A percentile compares a stretch with the other conserved stretches of the same genome.
phyloP scores from a whole-genome alignment of 108 stramenopile genomes.

The Pseudonitzschia pungens region DNA sequence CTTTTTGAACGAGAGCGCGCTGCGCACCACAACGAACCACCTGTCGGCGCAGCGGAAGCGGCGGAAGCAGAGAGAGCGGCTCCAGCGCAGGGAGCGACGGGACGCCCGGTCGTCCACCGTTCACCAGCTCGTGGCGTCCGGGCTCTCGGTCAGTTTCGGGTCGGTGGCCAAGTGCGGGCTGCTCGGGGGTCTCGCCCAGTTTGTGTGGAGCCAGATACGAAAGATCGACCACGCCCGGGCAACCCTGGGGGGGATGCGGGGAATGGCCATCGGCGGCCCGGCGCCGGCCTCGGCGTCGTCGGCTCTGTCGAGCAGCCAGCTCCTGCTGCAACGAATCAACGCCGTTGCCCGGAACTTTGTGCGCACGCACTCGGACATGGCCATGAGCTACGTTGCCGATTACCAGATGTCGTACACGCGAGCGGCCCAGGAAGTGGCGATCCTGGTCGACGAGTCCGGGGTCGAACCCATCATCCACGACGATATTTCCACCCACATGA shows the following conservation, averaged over 20 bases:
- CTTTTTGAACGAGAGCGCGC: background rate
- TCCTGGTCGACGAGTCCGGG: slow-evolving; percentile 70
- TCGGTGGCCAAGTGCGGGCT: slow-evolving; percentile 80
- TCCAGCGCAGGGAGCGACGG: slow-evolving; percentile 2
- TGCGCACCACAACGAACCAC: background rate
- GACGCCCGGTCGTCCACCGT: slow-evolving; percentile 45
- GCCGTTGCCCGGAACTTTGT: slow-evolving; percentile 60
- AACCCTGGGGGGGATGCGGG: slow-evolving; percentile 46
- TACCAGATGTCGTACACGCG: slow-evolving; percentile 77
- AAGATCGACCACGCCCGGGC: slow-evolving; percentile 65
- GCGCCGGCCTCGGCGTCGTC: background rate
- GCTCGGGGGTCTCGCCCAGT: slow-evolving; percentile 79
- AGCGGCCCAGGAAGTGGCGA: slow-evolving; percentile 78
- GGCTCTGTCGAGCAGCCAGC: background rate
- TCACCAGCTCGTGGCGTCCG: slow-evolving; percentile 56
- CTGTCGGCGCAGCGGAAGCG: slow-evolving; percentile 16
- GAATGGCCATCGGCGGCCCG: slow-evolving; percentile 70
- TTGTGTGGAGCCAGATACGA: slow-evolving; percentile 73
- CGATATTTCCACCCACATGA: slow-evolving; percentile 82
- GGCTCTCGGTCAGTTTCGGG: slow-evolving; percentile 72
- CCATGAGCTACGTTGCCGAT: slow-evolving; percentile 80
- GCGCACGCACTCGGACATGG: slow-evolving; percentile 73
- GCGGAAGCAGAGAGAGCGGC: slow-evolving; percentile 22
- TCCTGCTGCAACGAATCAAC: slow-evolving; percentile 27
- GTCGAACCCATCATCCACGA: slow-evolving; percentile 84